These are phyloP conservation scores for Hirsutella minnesotensis DNA, from an alignment of 2,329 filamentous ascomycete species.

Conservation along the genomic window DNA sequence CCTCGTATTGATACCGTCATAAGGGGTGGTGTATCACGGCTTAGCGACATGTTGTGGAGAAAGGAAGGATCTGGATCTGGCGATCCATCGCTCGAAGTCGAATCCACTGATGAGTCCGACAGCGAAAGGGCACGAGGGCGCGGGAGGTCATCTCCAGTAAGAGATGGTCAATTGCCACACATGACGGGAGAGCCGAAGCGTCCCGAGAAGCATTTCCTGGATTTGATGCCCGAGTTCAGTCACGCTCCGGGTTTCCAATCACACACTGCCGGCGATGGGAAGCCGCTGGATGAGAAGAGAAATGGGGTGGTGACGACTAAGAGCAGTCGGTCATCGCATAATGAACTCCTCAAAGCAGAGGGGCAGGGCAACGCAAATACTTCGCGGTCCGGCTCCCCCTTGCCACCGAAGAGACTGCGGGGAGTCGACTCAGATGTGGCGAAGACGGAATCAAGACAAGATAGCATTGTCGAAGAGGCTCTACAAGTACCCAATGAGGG, in stretches of 20 bases:
- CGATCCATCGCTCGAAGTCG: slow-evolving; percentile 22
- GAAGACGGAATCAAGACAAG: slow-evolving; percentile 24
- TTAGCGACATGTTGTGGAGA: slow-evolving; percentile 46
- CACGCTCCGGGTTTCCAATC: slow-evolving; percentile 17
- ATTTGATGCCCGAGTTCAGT: slow-evolving; percentile 39
- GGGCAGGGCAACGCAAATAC: slow-evolving; percentile 33
- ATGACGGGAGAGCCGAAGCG: slow-evolving; percentile 18
- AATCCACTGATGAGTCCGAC: slow-evolving; percentile 39
- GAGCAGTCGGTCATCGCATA: slow-evolving; percentile 30
- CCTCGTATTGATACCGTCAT: slow-evolving; percentile 64
- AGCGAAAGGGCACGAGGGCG: slow-evolving; percentile 28
- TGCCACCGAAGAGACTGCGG: slow-evolving; percentile 9
- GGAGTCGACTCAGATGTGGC: slow-evolving; percentile 22
- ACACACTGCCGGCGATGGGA: slow-evolving; percentile 5
- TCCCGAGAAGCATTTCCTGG: slow-evolving; percentile 33
- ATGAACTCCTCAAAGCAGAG: slow-evolving; percentile 36
- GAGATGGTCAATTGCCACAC: slow-evolving; percentile 20
- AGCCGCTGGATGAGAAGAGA: slow-evolving; percentile 8
- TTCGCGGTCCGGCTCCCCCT: slow-evolving; percentile 25
- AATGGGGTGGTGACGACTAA: background rate
- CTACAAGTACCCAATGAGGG: slow-evolving; percentile 21
- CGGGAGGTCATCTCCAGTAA: slow-evolving; percentile 21
- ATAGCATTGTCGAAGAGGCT: slow-evolving; percentile 15
- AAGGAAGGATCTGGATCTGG: slow-evolving; percentile 27
- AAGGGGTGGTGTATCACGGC: slow-evolving; percentile 42